Percentiles rank a stretch among this genome's conserved stretches.
These are phyloP conservation scores for Aspergillus novofumigatus DNA, from an alignment of 2,329 filamentous ascomycete species.

Conservation along the genomic window DNA sequence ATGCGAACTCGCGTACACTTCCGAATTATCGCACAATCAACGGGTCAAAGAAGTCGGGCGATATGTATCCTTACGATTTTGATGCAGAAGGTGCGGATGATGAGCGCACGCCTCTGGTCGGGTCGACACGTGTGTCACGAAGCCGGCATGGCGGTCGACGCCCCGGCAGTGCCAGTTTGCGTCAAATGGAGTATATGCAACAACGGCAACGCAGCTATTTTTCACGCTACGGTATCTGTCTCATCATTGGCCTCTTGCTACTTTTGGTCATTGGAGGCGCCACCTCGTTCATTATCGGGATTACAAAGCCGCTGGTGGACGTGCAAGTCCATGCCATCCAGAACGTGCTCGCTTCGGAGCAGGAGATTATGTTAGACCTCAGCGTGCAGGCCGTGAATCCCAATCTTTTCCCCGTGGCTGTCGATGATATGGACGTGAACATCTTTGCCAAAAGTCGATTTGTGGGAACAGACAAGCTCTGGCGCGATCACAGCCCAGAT, in stretches of 20 bases:
- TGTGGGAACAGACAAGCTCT: slow-evolving; percentile 58
- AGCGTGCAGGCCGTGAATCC: slow-evolving; percentile 86
- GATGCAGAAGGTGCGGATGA: slow-evolving; percentile 82
- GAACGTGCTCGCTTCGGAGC: slow-evolving; percentile 88
- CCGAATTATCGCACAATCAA: slow-evolving; percentile 45
- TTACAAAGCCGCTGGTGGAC: slow-evolving; percentile 77
- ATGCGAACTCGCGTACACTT: slow-evolving; percentile 63
- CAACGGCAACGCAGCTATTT: slow-evolving; percentile 62
- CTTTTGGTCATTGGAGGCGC: slow-evolving; percentile 78
- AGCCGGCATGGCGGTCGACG: slow-evolving; percentile 52
- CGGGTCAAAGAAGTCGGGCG: slow-evolving; percentile 54
- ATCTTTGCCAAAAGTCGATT: slow-evolving; percentile 93
- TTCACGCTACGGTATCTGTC: slow-evolving; percentile 77
- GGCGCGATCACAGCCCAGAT: slow-evolving; percentile 32
- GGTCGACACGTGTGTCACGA: slow-evolving; percentile 56
- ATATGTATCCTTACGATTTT: slow-evolving; percentile 69
- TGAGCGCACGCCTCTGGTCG: slow-evolving; percentile 78
- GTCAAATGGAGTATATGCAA: slow-evolving; percentile 70
- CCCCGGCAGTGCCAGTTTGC: slow-evolving; percentile 53
- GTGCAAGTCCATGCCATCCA: slow-evolving; percentile 76
- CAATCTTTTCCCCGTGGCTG: slow-evolving; percentile 82
- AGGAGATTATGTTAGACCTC: slow-evolving; percentile 92
- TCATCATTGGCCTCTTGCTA: slow-evolving; percentile 77
- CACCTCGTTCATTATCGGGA: slow-evolving; percentile 84
- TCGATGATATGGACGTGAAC: slow-evolving; percentile 83